A percentile compares a stretch with the other conserved stretches of the same genome.
Conservation (phyloP, 169 alveolate genomes). For the Perkinsus olseni region DNA sequence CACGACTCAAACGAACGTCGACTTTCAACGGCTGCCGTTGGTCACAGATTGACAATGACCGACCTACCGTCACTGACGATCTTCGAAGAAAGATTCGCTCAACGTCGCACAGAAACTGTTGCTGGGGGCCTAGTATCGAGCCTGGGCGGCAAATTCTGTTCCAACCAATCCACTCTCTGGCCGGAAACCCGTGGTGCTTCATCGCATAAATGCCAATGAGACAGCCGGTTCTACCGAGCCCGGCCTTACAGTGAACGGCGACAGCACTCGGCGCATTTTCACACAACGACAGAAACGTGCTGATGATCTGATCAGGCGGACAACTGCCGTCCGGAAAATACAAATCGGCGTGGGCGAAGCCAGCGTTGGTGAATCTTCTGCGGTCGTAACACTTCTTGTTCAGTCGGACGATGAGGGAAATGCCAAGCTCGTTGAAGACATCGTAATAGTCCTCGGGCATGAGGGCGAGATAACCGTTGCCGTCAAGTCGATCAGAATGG, state of each 20-base stretch:
- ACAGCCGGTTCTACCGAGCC: slow-evolving; percentile 92
- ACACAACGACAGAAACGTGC: slow-evolving; percentile 62
- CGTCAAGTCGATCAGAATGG: slow-evolving; percentile 40
- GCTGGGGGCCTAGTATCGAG: slow-evolving; percentile 88
- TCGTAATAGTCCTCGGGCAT: slow-evolving; percentile 82
- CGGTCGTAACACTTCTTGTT: slow-evolving; percentile 77
- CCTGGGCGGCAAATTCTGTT: slow-evolving; percentile 88
- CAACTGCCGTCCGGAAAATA: slow-evolving; percentile 80
- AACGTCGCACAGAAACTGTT: slow-evolving; percentile 48
- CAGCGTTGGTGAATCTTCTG: slow-evolving; percentile 48
- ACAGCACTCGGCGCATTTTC: slow-evolving; percentile 84
- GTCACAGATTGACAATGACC: slow-evolving; percentile 39
- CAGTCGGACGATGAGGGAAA: slow-evolving; percentile 74
- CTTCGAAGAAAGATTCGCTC: not conserved
- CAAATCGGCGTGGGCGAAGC: slow-evolving; percentile 66
- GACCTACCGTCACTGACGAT: not conserved
- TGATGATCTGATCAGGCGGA: slow-evolving; percentile 74
- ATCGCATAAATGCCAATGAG: slow-evolving; percentile 83
- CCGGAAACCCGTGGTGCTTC: slow-evolving; percentile 72
- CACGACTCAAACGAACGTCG: not conserved
- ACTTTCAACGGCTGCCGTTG: not conserved
- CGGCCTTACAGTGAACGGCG: slow-evolving; percentile 95
- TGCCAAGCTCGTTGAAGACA: slow-evolving; percentile 68
- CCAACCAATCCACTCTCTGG: slow-evolving; percentile 88
- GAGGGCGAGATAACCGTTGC: slow-evolving; percentile 41